Evolutionary conservation across 2,329 filamentous ascomycete genomes (phyloP).

Genomic region (Talaromyces islandicus): DNA sequence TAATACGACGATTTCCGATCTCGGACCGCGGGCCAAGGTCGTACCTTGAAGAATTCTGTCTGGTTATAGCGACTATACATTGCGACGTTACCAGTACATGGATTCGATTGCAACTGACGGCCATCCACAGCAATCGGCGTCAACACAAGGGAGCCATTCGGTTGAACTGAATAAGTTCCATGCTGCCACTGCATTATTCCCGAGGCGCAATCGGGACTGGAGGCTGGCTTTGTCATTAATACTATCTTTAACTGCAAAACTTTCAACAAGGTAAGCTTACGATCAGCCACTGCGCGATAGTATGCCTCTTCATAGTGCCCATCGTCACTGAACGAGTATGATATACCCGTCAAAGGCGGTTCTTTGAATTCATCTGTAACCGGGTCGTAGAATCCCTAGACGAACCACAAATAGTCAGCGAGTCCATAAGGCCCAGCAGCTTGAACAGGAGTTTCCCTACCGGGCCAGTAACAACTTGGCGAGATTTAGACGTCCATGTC

Average conservation of each 20-base stretch:
- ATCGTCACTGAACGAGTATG: conserved; percentile 66
- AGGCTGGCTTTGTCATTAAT: conserved; percentile 38
- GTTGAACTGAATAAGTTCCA: conserved; percentile 52
- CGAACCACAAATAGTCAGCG: conserved; percentile 7
- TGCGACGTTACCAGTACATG: conserved; percentile 51
- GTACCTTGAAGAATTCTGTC: conserved; percentile 56
- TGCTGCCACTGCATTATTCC: conserved; percentile 70
- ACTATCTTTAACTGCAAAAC: not conserved
- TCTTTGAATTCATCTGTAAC: conserved; percentile 61
- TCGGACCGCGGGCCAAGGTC: not conserved
- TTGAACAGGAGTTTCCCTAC: conserved; percentile 41
- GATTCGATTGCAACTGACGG: conserved; percentile 59
- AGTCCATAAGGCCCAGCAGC: not conserved
- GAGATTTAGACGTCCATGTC: conserved; percentile 68
- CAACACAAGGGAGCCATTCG: conserved; percentile 55
- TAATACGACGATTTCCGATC: not conserved
- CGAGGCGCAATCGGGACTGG: conserved; percentile 54
- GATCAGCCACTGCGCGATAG: conserved; percentile 64
- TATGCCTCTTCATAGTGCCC: conserved; percentile 65
- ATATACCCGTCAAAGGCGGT: conserved; percentile 61
- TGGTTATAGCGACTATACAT: conserved; percentile 64
- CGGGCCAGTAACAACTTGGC: conserved; percentile 62
- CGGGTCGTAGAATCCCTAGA: conserved; percentile 64
- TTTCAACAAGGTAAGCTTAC: conserved; percentile 40
- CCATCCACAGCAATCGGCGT: conserved; percentile 61